These are phyloP conservation scores for Ramularia collo-cygni DNA, from an alignment of 2,329 filamentous ascomycete genomes.

Conservation along the genomic window DNA sequence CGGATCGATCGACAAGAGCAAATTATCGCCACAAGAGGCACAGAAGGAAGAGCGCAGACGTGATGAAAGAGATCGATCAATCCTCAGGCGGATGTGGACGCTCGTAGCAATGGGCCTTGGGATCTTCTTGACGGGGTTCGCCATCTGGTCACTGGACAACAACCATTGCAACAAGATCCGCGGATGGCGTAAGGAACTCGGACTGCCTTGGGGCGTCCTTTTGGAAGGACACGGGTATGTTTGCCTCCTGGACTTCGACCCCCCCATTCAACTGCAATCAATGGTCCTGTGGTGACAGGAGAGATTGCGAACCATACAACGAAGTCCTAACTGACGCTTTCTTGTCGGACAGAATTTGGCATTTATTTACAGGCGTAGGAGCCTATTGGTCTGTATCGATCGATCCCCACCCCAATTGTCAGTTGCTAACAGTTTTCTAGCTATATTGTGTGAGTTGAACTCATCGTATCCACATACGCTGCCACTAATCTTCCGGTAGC, in stretches of 20 bases:
- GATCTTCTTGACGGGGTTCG: slow-evolving; percentile 68
- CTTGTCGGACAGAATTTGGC: no score
- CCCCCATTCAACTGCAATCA: no score
- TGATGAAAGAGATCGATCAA: slow-evolving; percentile 50
- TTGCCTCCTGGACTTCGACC: no score
- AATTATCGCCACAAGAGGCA: slow-evolving; percentile 17
- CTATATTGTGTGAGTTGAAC: slow-evolving; percentile 50
- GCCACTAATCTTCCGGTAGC: slow-evolving; percentile 3
- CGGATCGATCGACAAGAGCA: slow-evolving; percentile 21
- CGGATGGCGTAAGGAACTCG: slow-evolving; percentile 58
- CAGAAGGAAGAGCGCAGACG: slow-evolving; percentile 38
- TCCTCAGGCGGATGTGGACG: slow-evolving; percentile 64
- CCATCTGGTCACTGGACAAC: slow-evolving; percentile 71
- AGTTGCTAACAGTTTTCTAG: slow-evolving; percentile 76
- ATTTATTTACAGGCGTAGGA: no score
- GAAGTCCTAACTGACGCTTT: no score
- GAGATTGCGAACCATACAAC: no score
- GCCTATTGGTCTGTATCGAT: no score
- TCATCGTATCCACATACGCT: background rate
- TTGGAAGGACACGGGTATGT: slow-evolving; percentile 62
- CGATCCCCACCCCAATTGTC: background rate
- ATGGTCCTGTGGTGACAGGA: no score
- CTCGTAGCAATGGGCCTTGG: slow-evolving; percentile 63
- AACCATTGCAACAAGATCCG: slow-evolving; percentile 62
- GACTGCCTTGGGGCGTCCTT: slow-evolving; percentile 72